phyloP scores from a whole-genome alignment of 140 eudicot genomes.

The Bidens hawaiensis region DNA sequence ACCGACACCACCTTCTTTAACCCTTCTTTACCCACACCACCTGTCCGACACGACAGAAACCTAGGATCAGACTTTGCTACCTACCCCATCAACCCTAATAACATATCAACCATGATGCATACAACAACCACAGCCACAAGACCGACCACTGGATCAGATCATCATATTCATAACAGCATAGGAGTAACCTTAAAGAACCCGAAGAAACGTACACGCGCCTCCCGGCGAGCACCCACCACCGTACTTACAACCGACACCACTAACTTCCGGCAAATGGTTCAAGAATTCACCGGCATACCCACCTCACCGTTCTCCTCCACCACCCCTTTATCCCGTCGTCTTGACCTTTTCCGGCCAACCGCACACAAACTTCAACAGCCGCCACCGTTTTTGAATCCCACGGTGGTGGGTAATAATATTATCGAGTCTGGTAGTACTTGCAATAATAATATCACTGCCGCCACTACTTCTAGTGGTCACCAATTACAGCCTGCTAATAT shows the following conservation, averaged over 20 bases:
- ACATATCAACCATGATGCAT: too few species aligned
- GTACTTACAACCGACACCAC: constrained; percentile 68
- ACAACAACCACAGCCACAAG: constrained; percentile 16
- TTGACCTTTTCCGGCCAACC: constrained; percentile 63
- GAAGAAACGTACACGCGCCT: constrained; percentile 68
- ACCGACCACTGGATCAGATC: constrained; percentile 3
- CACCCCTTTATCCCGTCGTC: constrained; percentile 41
- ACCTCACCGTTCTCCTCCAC: constrained; percentile 52
- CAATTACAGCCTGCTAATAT: constrained; percentile 16
- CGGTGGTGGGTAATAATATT: too few species aligned
- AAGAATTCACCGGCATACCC: constrained; percentile 85
- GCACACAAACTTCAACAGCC: constrained; percentile 42
- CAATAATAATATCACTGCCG: constrained; percentile 7
- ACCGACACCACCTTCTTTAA: constrained; percentile 28
- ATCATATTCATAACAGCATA: constrained; percentile 8
- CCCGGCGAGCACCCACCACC: constrained; percentile 81
- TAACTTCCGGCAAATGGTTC: constrained; percentile 84
- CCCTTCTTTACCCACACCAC: constrained; percentile 17
- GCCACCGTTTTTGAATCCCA: constrained; percentile 33
- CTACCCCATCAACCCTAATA: too few species aligned
- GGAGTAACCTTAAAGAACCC: constrained; percentile 32
- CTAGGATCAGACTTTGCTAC: too few species aligned
- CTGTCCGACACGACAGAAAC: too few species aligned
- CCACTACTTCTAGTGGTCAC: constrained; percentile 29
- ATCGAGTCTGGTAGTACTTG: too few species aligned